Evolutionary conservation across 805 yeast genomes (phyloP).

Genomic region (Saccharomycopsis olivae): DNA sequence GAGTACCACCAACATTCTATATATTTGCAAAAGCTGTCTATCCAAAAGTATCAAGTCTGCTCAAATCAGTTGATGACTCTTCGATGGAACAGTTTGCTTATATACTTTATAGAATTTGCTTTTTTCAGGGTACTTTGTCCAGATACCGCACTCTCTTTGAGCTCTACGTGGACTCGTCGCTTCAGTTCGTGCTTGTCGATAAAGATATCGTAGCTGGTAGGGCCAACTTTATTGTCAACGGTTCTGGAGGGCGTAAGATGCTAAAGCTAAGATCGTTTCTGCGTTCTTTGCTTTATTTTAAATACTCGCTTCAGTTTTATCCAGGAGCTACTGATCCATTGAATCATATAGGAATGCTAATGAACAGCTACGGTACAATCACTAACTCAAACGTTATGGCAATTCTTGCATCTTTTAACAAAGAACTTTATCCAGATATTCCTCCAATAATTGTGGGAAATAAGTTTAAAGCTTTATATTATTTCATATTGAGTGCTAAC

Average conservation of each 20-base stretch:
- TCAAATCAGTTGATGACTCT: background rate
- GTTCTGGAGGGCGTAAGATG: background rate
- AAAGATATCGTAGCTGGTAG: background rate
- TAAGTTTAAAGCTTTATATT: conserved; percentile 14
- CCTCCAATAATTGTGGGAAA: conserved; percentile 5
- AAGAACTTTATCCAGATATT: background rate
- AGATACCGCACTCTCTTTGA: conserved; percentile 9
- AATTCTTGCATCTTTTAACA: conserved; percentile 6
- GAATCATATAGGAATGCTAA: conserved; percentile 10
- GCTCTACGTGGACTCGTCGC: conserved; percentile 5
- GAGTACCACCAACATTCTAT: conserved; percentile 4
- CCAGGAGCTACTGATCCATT: conserved; percentile 14
- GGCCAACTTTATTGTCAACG: background rate
- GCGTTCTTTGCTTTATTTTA: conserved; percentile 7
- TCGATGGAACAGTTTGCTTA: background rate
- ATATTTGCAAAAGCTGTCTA: background rate
- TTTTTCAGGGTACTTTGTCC: conserved; percentile 12
- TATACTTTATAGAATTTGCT: conserved; percentile 7
- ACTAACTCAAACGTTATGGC: background rate
- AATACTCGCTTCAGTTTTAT: background rate
- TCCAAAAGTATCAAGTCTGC: background rate
- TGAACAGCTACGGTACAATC: conserved; percentile 10
- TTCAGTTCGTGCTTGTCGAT: background rate
- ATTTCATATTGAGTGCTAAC: conserved; percentile 3
- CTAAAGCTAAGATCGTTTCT: conserved; percentile 6